phyloP scores from a whole-genome alignment of 1,284 basidiomycete genomes.

The Athelia sp. region DNA sequence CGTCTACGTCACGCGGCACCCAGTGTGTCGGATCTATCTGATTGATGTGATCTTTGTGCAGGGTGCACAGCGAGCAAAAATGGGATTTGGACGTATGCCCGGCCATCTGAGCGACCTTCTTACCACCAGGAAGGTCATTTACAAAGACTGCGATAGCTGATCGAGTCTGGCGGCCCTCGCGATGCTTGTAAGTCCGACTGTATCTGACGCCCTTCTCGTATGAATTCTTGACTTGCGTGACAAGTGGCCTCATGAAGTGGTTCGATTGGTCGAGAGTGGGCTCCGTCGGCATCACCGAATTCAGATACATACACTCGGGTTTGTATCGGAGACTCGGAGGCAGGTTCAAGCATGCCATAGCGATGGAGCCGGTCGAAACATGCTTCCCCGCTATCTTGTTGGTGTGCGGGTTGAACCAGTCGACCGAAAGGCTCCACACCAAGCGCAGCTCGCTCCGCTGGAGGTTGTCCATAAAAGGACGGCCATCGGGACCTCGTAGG shows the following conservation, averaged over 20 bases:
- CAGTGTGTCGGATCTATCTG: conserved; percentile 14
- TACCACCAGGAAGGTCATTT: conserved; percentile 20
- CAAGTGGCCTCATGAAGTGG: conserved; percentile 16
- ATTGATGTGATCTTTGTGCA: conserved; percentile 9
- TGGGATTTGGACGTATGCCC: conserved; percentile 12
- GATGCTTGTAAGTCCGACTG: conserved; percentile 8
- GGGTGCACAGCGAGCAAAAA: conserved; percentile 24
- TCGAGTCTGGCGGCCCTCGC: conserved; percentile 2
- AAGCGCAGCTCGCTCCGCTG: conserved; percentile 4
- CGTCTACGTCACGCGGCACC: conserved; percentile 4
- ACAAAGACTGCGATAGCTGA: conserved; percentile 17
- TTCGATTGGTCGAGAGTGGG: conserved; percentile 13
- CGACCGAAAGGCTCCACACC: conserved; percentile 15
- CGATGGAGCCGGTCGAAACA: conserved; percentile 14
- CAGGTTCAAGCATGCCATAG: conserved; percentile 20
- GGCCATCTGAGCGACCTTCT: conserved; percentile 17
- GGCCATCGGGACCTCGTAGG: conserved; percentile 12
- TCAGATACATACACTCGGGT: conserved; percentile 21
- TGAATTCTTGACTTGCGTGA: conserved; percentile 12
- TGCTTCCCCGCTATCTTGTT: conserved; percentile 15
- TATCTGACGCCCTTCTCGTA: conserved; percentile 15
- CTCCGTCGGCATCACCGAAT: conserved; percentile 18
- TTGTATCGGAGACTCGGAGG: conserved; percentile 16
- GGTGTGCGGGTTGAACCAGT: conserved; percentile 18
- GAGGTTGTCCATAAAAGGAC: conserved; percentile 7